Evolutionary conservation across 2,329 filamentous ascomycete genomes (phyloP), one percentile per base, ranked within the genome.

Genomic region (Alternaria novae-zelandiae): DNA sequence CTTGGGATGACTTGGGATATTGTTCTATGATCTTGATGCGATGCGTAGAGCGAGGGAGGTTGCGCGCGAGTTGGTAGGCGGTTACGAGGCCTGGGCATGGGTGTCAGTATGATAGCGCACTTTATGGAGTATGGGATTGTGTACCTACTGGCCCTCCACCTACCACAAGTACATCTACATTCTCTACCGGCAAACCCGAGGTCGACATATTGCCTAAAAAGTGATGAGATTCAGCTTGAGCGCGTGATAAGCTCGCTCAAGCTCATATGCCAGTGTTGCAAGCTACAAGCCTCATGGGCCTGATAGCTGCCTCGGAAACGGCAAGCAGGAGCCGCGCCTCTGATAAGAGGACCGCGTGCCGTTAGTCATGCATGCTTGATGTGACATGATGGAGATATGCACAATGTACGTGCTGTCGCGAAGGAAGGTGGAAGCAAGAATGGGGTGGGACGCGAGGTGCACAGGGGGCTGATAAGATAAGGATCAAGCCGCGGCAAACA

Each of bases 1-100:
- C 83, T 69, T 86, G 85, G 2, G 79, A 74, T 1, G 82, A 81
- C 67, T 86, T 86, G 30, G 79, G 72, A 49, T 85, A 70, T 61
- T 84, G 82, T 66, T 87, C 85, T 58, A 86, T 80, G 49, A 86
- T 83, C 57, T 81, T 81, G 46, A 85, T 59, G 77, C 79, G 56
- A 80, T 73, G 61, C 69, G 78, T 65, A 79, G 83, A 58, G 10
- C 41, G 57, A 70, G 79, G 65, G 70, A 80, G 61, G 82, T 79
- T 79, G 82, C 78, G 79, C 45, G 79, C 78, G 25, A 86, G 78
- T 73, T 85, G 83, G 68, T 82, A 82, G 2, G 83, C 83, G 63
- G 80, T 83, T 36, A 83, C 69, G 49, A 61, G 62, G 23, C 62
- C 58, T 61, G 23, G 17, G 21, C 4, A 20, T 13, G 12, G 3